Evolutionary conservation across 2,329 filamentous ascomycete species (phyloP).

Genomic region (Colletotrichum sp.): DNA sequence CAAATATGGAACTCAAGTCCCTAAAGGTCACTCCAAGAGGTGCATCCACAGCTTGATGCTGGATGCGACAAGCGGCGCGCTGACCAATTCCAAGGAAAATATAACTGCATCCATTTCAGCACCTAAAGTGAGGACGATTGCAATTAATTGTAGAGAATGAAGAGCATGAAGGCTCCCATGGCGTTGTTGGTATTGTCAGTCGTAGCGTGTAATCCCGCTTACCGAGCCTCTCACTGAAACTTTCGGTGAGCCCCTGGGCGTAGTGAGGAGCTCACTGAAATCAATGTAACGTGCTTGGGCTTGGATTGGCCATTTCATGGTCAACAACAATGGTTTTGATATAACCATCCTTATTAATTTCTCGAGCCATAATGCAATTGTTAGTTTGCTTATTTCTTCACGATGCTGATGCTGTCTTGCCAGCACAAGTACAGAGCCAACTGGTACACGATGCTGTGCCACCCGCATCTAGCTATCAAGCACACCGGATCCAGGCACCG

Average conservation of each 20-base stretch:
- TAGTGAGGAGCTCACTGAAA: neutral
- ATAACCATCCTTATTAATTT: neutral
- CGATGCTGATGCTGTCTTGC: neutral
- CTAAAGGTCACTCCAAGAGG: neutral
- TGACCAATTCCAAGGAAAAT: accelerated
- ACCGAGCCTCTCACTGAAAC: neutral
- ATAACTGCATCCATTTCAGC: accelerated
- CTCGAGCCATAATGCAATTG: neutral
- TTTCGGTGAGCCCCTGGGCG: neutral
- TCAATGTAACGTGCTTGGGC: neutral
- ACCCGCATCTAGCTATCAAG: neutral
- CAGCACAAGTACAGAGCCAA: neutral
- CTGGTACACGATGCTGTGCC: neutral
- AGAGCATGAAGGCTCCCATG: accelerated
- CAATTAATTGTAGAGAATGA: accelerated
- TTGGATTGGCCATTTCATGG: neutral
- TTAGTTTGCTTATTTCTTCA: neutral
- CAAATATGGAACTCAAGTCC: neutral
- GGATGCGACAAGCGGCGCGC: neutral
- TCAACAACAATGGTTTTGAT: neutral
- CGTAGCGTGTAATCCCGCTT: neutral
- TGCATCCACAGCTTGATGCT: neutral
- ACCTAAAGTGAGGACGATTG: neutral
- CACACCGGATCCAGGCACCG: neutral
- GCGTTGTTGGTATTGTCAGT: neutral